Percentiles rank a stretch among this genome's conserved stretches.
phyloP scores from a whole-genome alignment of 2,329 filamentous ascomycete species.

The Hypomyces perniciosus region DNA sequence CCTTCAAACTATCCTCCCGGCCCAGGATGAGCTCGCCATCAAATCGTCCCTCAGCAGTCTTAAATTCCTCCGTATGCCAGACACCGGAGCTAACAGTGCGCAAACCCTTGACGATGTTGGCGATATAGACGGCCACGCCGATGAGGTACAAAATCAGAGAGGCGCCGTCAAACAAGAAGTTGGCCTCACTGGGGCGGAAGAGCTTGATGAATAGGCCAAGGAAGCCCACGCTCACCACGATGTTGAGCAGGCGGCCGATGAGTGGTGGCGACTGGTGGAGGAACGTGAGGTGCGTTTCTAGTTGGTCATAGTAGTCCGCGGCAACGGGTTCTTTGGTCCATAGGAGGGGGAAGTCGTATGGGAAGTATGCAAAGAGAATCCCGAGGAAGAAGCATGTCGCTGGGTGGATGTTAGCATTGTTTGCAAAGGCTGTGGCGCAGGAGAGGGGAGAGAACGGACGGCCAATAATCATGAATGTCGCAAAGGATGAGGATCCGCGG shows the following conservation, averaged over 20 bases:
- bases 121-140: slow-evolving; percentile 85
- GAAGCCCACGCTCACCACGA: slow-evolving; percentile 82
- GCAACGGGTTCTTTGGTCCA: slow-evolving; percentile 65
- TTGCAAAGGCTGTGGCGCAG: not conserved
- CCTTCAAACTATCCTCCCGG: slow-evolving; percentile 83
- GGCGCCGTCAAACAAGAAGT: slow-evolving; percentile 88
- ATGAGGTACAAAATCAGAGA: slow-evolving; percentile 78
- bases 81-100: slow-evolving; percentile 70
- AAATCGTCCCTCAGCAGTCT: slow-evolving; percentile 33
- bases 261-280: slow-evolving; percentile 86
- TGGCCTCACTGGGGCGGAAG: slow-evolving; percentile 87
- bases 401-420: slow-evolving; percentile 27
- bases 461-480: slow-evolving; percentile 93
- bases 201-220: slow-evolving; percentile 89
- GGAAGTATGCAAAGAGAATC: slow-evolving; percentile 92
- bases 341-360: slow-evolving; percentile 89
- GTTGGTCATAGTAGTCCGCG: slow-evolving; percentile 68
- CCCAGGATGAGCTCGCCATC: slow-evolving; percentile 65
- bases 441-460: slow-evolving; percentile 53
- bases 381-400: slow-evolving; percentile 96
- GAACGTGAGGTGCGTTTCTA: slow-evolving; percentile 86
- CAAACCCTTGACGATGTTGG: slow-evolving; percentile 94
- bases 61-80: slow-evolving; percentile 44
- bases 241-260: slow-evolving; percentile 89
- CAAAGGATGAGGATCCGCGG: slow-evolving; percentile 66